Base-by-base conservation (phyloP, 2,329 filamentous ascomycete genomes). In the Colletotrichum sp. region DNA sequence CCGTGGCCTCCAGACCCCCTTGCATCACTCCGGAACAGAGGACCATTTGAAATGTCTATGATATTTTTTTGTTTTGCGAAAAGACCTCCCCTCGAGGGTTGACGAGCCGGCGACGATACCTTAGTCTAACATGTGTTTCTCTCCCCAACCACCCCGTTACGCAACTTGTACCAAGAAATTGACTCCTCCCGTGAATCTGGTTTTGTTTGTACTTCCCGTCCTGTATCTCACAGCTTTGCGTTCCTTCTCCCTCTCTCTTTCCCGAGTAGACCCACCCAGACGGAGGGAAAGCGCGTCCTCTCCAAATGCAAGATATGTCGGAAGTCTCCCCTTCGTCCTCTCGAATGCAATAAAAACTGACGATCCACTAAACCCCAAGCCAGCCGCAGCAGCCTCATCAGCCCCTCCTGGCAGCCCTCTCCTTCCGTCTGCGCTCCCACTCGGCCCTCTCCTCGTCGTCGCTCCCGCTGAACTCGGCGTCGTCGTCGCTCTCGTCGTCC, bases 361-460 rank as follows among this genome's bases (percentile, higher is more conserved):
- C n/a, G 22, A 22, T 12, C 43, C 43, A 48, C 43, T 22, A 22
- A 22, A 22, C 22, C 22, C 22, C 22, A 22, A 22, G 22, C 22
- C 22, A 22, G 22, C 64, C 13, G 10, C 25, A 22, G 34, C 27
- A 28, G n/a, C 34, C 61, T 32, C 30, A 34, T 75, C 71, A 76
- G 16, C 74, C 48, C 71, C 70, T 75, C 65, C 80, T 78, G 76
- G 83, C 83, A 36, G 81, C 80, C 79, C 83, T 87, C 79, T 85
- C 84, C 82, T 83, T 85, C 80, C 86, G 85, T 81, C 87, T 86
- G 79, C 89, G 85, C 83, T 92, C 90, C 87, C 89, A 92, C 84
- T 91, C 90, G 22, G 89, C 91, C 76, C 91, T 87, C 83, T 93
- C 91, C 75, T 93, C 91, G 12, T 92, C 91, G 76, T 93, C 91